phyloP scores from a whole-genome alignment of 2,329 filamentous ascomycete genomes.

The Arthrocladium fulminans region DNA sequence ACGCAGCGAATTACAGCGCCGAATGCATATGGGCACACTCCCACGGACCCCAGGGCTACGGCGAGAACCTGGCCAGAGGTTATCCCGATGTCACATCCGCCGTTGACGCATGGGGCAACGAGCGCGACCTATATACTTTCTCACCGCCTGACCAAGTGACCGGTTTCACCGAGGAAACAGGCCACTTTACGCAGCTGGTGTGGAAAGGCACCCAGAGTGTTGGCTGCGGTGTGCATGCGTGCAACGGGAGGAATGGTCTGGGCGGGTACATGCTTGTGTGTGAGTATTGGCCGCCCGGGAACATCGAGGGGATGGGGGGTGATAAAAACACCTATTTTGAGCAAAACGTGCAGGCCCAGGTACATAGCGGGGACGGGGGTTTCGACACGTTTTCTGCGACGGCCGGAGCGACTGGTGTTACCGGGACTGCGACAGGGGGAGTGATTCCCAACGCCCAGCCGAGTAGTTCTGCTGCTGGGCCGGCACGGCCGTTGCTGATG shows the following conservation, averaged over 20 bases:
- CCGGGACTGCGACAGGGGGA: neutral
- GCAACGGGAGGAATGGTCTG: conserved; percentile 28
- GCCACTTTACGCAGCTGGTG: conserved; percentile 65
- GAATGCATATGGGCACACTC: conserved; percentile 37
- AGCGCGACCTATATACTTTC: conserved; percentile 53
- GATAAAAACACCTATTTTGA: conserved; percentile 18
- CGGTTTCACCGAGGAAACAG: conserved; percentile 52
- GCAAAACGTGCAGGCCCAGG: conserved; percentile 19
- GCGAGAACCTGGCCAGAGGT: conserved; percentile 66
- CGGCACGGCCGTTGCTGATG: neutral
- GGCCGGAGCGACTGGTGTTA: conserved; percentile 17
- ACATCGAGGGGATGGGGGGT: conserved; percentile 38
- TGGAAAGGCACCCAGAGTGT: conserved; percentile 56
- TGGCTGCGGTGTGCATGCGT: conserved; percentile 45
- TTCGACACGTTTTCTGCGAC: conserved; percentile 17
- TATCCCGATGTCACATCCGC: conserved; percentile 51
- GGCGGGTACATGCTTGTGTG: conserved; percentile 59
- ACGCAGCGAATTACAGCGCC: conserved; percentile 44
- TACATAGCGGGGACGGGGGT: conserved; percentile 11
- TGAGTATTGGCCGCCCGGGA: conserved; percentile 61
- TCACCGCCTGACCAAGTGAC: conserved; percentile 30
- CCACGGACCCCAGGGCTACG: conserved; percentile 62
- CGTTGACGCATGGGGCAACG: conserved; percentile 59
- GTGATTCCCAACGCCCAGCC: neutral
- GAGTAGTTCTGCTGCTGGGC: neutral